Evolutionary conservation across 2,329 filamentous ascomycete species (phyloP), one percentile per base, ranked within the genome.

Genomic region (Alternaria novae-zelandiae): DNA sequence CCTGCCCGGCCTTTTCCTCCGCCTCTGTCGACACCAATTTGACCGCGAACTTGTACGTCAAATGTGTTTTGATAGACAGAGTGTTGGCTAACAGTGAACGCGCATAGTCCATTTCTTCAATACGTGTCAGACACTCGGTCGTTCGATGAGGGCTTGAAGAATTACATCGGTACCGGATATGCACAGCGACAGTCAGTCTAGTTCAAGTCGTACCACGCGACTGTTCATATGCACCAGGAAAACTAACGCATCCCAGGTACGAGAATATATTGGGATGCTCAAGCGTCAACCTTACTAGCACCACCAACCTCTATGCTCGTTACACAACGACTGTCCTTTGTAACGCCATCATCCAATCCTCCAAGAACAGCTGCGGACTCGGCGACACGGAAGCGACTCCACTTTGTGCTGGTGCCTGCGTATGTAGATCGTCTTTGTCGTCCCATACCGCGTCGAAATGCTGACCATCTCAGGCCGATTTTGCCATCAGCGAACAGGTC

Each of bases 261-360:
- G 86, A 92, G 78, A 85, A 87, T 57, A 84, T 93, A 51, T 87
- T 99, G 68, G 95, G 95, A 59, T 99, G 96, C 79, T 85, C 87
- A 51, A 87, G 87, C 66, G 85, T 97, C 73, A 88, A 96, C 74
- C 86, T 94, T 60, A 88, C 88, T 59, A 92, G 97, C 78, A 90
- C 93, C 5, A 90, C 88, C 70, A 87, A 91, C 74, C 88, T 94
- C 74, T 99, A 99, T 81, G 95, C 96, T 53, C 91, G 96, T 72
- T 99, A 95, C 82, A 97, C 95, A 6, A 96, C 89, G 50, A 96
- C 92, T 65, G 90, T 96, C 67, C 87, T 99, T 68, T 99, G 96
- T 86, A 98, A 96, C 84, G 87, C 92, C 69, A 91, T 99, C 76
- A 88, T 99, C 54, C 96, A 99, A 81, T 94, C 93, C 77, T 98